Evolutionary conservation across 2,329 filamentous ascomycete species (phyloP), one percentile per base, ranked within the genome.

Genomic region (Fusarium humuli): DNA sequence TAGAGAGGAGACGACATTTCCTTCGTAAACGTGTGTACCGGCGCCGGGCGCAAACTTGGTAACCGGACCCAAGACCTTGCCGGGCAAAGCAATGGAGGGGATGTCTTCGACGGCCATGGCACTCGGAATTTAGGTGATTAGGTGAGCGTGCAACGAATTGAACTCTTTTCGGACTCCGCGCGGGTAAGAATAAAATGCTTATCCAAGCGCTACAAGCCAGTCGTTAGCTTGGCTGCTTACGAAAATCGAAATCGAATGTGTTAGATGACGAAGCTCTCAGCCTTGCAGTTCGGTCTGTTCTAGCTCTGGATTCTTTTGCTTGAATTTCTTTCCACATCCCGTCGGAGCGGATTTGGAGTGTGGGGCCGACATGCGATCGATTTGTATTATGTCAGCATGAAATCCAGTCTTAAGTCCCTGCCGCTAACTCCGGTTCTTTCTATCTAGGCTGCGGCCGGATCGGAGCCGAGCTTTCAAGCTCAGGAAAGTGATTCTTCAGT

Each of bases 21-120:
- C 85, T 69, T 91, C 85, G 81, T 93, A 87, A 71, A 97, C 85
- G 80, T 98, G 94, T 0, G 94, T 97, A 71, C 95, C 96, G 13
- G 92, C 85, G 16, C 95, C 95, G 29, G 94, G 87, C 42, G 86
- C 81, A 80, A 91, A 94, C 71, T 89, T 87, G 58, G 86, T 83
- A 20, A 85, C 81, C 20, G 91, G 82, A 30, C 92, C 94, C 42
- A 99, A 88, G 47, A 90, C 83, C 78, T 96, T 92, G 78, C 96
- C 96, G 13, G 96, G 96, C 49, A 97, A 86, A 57, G 91, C 92
- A 73, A 94, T 78, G 70, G 84, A 80, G n/a, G 84, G 81, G 22
- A 79, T 49, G 47, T 77, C 76, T 68, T 80, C 76, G 42, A 77
- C 66, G n/a, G 80, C 78, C 78, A 72, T 72, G 22, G 45, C 20